phyloP scores from a whole-genome alignment of 2,329 filamentous ascomycete genomes.

The Aspergillus costaricaensis region DNA sequence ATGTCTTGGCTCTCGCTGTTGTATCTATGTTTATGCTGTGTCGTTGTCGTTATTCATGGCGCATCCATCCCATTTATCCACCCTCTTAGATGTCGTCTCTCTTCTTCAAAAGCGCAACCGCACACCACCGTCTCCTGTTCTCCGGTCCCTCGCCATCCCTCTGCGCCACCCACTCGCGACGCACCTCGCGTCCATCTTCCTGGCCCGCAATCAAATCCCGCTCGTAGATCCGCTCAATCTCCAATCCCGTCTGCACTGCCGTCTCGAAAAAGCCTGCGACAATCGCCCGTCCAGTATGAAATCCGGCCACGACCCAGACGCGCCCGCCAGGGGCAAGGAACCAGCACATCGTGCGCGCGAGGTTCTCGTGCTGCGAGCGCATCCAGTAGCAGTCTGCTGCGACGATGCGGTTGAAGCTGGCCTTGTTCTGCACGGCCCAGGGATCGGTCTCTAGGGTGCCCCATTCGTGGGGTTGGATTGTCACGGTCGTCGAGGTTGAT shows the following conservation, averaged over 20 bases:
- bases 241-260: conserved; percentile 46
- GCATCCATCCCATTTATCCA: too few species aligned
- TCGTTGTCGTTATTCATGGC: too few species aligned
- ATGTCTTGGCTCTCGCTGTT: too few species aligned
- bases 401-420: conserved; percentile 56
- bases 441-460: conserved; percentile 45
- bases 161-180: conserved; percentile 45
- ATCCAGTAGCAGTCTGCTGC: conserved; percentile 66
- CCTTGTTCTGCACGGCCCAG: conserved; percentile 42
- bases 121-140: conserved; percentile 60
- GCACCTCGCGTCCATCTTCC: conserved; percentile 47
- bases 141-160: conserved; percentile 51
- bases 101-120: conserved; percentile 49
- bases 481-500: conserved; percentile 20
- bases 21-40: too few species aligned
- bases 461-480: conserved; percentile 58
- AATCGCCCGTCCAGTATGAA: conserved; percentile 61
- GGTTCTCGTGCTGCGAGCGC: conserved; percentile 56
- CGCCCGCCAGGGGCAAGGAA: conserved; percentile 49
- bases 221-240: conserved; percentile 57
- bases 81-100: background rate
- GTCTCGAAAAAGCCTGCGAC: conserved; percentile 59
- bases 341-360: conserved; percentile 57
- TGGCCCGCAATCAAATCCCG: conserved; percentile 50
- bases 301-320: conserved; percentile 58